Conservation (phyloP, 139 green algal genomes). For the Axilococcus clingmanii region DNA sequence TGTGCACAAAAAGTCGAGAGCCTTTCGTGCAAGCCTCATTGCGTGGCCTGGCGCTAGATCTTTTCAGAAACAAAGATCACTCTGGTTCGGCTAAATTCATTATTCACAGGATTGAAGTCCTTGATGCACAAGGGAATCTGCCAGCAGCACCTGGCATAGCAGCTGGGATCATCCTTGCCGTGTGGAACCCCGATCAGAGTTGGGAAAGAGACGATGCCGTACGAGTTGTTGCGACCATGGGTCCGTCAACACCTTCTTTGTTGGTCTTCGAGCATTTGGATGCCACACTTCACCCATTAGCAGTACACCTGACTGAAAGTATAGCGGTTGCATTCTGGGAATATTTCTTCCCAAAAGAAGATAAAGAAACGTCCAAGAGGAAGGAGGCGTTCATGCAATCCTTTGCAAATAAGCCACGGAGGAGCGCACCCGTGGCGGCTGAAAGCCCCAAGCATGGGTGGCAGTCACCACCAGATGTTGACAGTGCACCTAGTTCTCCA, state of each 20-base stretch:
- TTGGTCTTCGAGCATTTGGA: constrained; percentile 58
- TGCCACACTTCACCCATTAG: constrained; percentile 47
- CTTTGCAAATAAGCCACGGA: constrained; percentile 1
- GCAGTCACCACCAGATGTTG: background rate
- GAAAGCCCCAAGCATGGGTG: background rate
- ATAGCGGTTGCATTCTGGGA: constrained; percentile 41
- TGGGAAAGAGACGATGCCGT: constrained; percentile 34
- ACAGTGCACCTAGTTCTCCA: too few relatives aligned
- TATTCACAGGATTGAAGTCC: constrained; percentile 29
- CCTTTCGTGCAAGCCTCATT: constrained; percentile 29
- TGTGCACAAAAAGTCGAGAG: constrained; percentile 21
- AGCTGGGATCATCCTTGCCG: constrained; percentile 39
- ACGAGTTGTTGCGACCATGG: constrained; percentile 24
- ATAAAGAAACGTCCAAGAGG: constrained; percentile 12
- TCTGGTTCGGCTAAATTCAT: constrained; percentile 40
- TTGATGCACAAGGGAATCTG: constrained; percentile 22
- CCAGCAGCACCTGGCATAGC: constrained; percentile 18
- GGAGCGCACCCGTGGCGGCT: background rate
- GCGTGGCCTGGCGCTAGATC: constrained; percentile 24
- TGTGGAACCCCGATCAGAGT: constrained; percentile 50
- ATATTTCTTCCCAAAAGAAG: constrained; percentile 47
- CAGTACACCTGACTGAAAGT: constrained; percentile 42
- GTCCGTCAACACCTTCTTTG: constrained; percentile 34
- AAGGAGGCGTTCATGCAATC: constrained; percentile 22
- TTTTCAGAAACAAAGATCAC: constrained; percentile 25